These are phyloP conservation scores for Suhomyces choctaworum DNA, from an alignment of 1,139 yeast genomes.

Conservation along the genomic window DNA sequence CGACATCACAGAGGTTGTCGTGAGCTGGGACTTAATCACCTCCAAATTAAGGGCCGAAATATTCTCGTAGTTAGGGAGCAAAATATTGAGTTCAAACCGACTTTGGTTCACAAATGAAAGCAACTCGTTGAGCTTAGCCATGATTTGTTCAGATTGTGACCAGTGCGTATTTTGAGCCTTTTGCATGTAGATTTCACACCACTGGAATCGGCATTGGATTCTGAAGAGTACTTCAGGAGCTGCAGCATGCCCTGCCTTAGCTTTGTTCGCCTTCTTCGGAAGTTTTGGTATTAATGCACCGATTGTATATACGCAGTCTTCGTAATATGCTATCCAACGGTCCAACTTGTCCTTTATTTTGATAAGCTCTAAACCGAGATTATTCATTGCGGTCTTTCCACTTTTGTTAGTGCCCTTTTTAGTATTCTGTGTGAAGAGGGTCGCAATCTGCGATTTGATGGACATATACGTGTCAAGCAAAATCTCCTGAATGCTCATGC, in stretches of 20 bases:
- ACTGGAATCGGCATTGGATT: constrained; percentile 27
- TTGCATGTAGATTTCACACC: constrained; percentile 37
- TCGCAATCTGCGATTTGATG: constrained; percentile 29
- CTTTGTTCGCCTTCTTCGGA: background rate
- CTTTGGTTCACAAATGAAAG: constrained; percentile 13
- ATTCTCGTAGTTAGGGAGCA: constrained; percentile 50
- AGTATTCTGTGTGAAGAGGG: constrained; percentile 17
- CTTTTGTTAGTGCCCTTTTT: constrained; percentile 22
- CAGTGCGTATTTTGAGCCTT: constrained; percentile 34
- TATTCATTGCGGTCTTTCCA: constrained; percentile 28
- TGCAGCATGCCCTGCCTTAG: background rate
- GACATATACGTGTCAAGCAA: constrained; percentile 52
- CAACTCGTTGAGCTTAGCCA: constrained; percentile 26
- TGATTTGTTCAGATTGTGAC: constrained; percentile 32
- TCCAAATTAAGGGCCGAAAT: constrained; percentile 59
- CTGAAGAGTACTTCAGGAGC: constrained; percentile 2
- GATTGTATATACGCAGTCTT: constrained; percentile 11
- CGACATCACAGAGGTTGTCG: constrained; percentile 65
- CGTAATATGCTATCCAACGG: constrained; percentile 36
- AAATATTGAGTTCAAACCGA: constrained; percentile 14
- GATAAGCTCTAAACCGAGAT: constrained; percentile 38
- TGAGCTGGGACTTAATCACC: constrained; percentile 59
- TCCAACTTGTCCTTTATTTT: constrained; percentile 37
- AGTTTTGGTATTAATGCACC: background rate
- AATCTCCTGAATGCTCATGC: constrained; percentile 52